Conservation (phyloP, 2,329 filamentous ascomycete species). For the Fusarium newnesense region DNA sequence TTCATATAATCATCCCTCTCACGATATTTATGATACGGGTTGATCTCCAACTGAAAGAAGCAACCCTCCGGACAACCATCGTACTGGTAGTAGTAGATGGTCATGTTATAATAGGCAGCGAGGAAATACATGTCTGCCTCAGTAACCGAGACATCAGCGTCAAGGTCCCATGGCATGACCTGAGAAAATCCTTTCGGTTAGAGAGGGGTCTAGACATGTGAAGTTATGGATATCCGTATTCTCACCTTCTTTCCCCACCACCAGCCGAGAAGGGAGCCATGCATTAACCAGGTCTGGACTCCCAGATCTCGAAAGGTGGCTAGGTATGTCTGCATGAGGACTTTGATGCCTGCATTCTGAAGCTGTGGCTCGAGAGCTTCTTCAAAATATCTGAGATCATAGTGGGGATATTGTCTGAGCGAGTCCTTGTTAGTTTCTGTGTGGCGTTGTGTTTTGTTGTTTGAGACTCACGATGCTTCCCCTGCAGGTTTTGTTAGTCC, state of each 20-base stretch:
- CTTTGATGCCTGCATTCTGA: slow-evolving; percentile 68
- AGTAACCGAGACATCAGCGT: slow-evolving; percentile 79
- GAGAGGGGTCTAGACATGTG: neutral
- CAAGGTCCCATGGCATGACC: slow-evolving; percentile 81
- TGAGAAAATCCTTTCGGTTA: slow-evolving; percentile 44
- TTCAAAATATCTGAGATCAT: slow-evolving; percentile 54
- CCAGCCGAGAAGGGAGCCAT: slow-evolving; percentile 87
- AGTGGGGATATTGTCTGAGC: slow-evolving; percentile 44
- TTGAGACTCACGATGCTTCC: slow-evolving; percentile 36
- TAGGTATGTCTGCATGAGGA: slow-evolving; percentile 78
- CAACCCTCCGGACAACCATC: slow-evolving; percentile 51
- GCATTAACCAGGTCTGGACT: slow-evolving; percentile 84
- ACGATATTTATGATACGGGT: slow-evolving; percentile 54
- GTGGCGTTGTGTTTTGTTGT: neutral
- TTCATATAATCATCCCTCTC: slow-evolving; percentile 53
- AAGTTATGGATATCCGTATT: neutral
- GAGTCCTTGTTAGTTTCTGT: slow-evolving; percentile 15
- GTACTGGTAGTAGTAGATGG: slow-evolving; percentile 57
- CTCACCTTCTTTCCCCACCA: slow-evolving; percentile 76
- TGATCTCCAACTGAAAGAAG: slow-evolving; percentile 61
- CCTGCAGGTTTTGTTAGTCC: slow-evolving; percentile 15
- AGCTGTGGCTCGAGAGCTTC: slow-evolving; percentile 61
- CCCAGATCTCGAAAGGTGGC: slow-evolving; percentile 72
- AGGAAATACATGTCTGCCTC: slow-evolving; percentile 73
- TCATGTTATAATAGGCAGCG: slow-evolving; percentile 73